Conservation (phyloP, 176 grass and related monocot genomes). For the Coix lacrymajobi region DNA sequence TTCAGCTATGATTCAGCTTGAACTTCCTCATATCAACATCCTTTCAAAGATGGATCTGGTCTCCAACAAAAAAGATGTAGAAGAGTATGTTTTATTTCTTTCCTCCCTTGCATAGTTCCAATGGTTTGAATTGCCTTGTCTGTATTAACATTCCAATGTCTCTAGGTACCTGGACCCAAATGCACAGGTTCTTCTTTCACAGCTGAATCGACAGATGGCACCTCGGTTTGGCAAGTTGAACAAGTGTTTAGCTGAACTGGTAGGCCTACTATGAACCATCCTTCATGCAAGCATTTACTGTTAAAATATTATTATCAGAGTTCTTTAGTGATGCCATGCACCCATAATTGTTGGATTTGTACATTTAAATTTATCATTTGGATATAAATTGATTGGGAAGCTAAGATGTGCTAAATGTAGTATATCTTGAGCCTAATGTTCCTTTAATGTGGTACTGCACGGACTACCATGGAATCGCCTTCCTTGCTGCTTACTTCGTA, state of each 20-base stretch:
- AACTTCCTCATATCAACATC: constrained; percentile 95
- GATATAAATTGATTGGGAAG: background rate
- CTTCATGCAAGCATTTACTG: background rate
- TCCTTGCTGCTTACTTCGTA: background rate
- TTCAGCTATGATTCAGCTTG: constrained; percentile 97
- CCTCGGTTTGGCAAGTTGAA: constrained; percentile 86
- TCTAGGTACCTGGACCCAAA: constrained; percentile 89
- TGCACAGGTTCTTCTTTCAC: constrained; percentile 67
- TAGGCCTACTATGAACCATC: constrained; percentile 20
- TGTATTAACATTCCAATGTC: constrained; percentile 2
- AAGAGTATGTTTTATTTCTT: constrained; percentile 56
- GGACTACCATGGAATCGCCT: background rate
- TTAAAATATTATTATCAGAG: background rate
- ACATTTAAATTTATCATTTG: background rate
- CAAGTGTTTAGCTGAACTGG: constrained; percentile 78
- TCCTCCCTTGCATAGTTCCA: background rate
- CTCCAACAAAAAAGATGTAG: constrained; percentile 79
- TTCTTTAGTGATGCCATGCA: background rate
- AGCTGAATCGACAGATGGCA: constrained; percentile 88
- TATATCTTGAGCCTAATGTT: background rate
- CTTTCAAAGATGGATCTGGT: constrained; percentile 98
- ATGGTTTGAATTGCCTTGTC: background rate
- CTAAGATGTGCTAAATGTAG: background rate
- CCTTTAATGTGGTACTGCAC: background rate
- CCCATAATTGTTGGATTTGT: background rate